A percentile compares a stretch with the other conserved stretches of the same genome.
Evolutionary conservation across 805 yeast genomes (phyloP).

Genomic region (Candida easanensis): DNA sequence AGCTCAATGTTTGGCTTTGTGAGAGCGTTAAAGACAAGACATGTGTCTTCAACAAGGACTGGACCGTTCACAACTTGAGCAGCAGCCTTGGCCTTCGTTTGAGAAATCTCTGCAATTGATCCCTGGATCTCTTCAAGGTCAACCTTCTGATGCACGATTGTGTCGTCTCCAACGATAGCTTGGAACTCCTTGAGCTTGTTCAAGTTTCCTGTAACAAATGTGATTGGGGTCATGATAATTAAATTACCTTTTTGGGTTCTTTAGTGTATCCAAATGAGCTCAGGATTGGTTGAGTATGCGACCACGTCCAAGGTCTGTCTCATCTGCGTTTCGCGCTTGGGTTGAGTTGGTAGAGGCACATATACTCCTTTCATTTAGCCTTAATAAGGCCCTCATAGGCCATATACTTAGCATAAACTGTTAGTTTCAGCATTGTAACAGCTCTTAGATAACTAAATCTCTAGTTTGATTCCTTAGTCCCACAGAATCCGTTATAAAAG

Average conservation of each 20-base stretch:
- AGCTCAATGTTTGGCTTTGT: slow-evolving; percentile 51
- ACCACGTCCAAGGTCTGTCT: slow-evolving; percentile 2
- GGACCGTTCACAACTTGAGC: slow-evolving; percentile 66
- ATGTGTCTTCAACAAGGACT: slow-evolving; percentile 93
- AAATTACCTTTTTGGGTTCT: not conserved
- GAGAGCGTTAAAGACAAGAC: slow-evolving; percentile 77
- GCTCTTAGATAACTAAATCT: too few species aligned
- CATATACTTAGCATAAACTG: too few species aligned
- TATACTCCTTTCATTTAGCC: too few species aligned
- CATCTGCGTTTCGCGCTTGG: slow-evolving; percentile 12
- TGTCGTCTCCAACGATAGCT: slow-evolving; percentile 56
- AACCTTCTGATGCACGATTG: slow-evolving; percentile 58
- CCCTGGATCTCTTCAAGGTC: slow-evolving; percentile 95
- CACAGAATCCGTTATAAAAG: not conserved
- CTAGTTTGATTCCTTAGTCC: not conserved
- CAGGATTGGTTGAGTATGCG: not conserved
- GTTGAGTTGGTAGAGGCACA: not conserved
- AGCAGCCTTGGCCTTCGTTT: slow-evolving; percentile 75
- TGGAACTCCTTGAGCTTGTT: slow-evolving; percentile 86
- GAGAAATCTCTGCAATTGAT: slow-evolving; percentile 74
- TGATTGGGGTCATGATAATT: slow-evolving; percentile 33
- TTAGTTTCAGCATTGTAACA: too few species aligned
- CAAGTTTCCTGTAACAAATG: slow-evolving; percentile 84
- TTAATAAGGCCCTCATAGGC: too few species aligned
- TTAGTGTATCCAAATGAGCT: not conserved